Percentiles rank a stretch among this genome's conserved stretches.
These are phyloP conservation scores for Cytospora schulzeri DNA, from an alignment of 2,329 filamentous ascomycete species.

Conservation along the genomic window DNA sequence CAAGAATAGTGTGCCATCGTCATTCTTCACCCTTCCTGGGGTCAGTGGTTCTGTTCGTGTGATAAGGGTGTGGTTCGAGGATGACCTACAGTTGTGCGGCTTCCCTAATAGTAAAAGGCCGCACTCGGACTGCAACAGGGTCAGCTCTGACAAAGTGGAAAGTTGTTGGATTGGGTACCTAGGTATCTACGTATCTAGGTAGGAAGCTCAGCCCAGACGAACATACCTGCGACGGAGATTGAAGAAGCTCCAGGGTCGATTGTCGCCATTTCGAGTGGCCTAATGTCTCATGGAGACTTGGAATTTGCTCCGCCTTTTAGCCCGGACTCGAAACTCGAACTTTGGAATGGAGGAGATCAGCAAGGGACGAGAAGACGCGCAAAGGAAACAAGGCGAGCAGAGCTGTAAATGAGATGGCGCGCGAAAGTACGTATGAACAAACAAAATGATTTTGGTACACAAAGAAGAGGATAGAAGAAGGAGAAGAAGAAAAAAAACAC, in stretches of 20 bases:
- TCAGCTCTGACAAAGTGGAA: constrained; percentile 33
- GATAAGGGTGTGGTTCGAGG: not conserved
- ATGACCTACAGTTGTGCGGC: constrained; percentile 77
- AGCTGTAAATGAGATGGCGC: not conserved
- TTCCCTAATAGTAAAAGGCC: constrained; percentile 83
- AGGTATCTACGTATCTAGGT: not conserved
- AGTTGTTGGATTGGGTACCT: not conserved
- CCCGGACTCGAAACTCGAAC: not conserved
- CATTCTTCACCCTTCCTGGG: constrained; percentile 58
- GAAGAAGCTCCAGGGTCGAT: constrained; percentile 55
- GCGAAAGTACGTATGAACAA: constrained; percentile 14
- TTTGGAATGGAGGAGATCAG: constrained; percentile 4
- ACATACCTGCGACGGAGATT: constrained; percentile 60
- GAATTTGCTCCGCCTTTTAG: constrained; percentile 8
- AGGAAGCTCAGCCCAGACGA: not conserved
- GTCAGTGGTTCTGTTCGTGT: constrained; percentile 10
- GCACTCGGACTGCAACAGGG: constrained; percentile 61
- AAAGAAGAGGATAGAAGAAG: constrained; percentile 10
- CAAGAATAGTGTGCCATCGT: constrained; percentile 90
- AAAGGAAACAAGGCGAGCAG: not conserved
- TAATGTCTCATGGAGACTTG: constrained; percentile 19
- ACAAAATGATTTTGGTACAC: constrained; percentile 14
- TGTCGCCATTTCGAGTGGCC: constrained; percentile 35
- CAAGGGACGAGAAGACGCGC: constrained; percentile 3
- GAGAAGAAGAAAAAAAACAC: constrained; percentile 2